Evolutionary conservation across 768 basidiomycete genomes (phyloP), one percentile per base, ranked within the genome.

Genomic region (Lentinula raphanica): DNA sequence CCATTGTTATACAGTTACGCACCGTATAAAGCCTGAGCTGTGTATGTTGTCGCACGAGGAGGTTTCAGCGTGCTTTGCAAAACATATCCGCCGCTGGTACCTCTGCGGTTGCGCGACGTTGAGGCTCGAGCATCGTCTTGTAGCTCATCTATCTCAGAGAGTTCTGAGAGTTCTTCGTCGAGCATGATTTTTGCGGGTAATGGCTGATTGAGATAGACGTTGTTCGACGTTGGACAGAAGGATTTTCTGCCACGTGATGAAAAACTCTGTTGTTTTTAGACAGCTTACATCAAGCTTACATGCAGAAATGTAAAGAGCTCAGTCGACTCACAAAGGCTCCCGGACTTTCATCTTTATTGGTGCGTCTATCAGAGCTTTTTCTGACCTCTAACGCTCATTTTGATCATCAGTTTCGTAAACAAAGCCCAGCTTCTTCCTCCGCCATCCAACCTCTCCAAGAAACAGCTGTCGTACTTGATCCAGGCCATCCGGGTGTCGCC

Each of bases 1-100:
- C 19, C 17, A 36, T 7, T 4, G 9, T 3, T n/a, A 31, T n/a
- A 11, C 12, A 17, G 35, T 19, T 1, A 46, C 74, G 56, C 15
- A 84, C 85, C 83, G 56, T 82, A 83, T 1, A 87, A 67, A 1
- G 85, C 77, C 62, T 84, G 83, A 0, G 85, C 79, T 1, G 84
- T 83, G 58, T 87, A 87, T 0, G 84, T 85, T 0, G 85, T 86
- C 0, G 85, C 79, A 8, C 85, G 68, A 0, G 85, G 82, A 0
- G 79, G 68, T 60, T 80, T 82, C 11, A 87, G 65, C 1, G 80
- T 82, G 60, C 83, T 78, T 32, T 64, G 67, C 55, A 76, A 64
- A 36, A 61, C 66, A 54, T 71, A 70, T 1, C 65, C 67, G 15
- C 25, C 54, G 36, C 17, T 39, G 15, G 28, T 23, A 38, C n/a